Evolutionary conservation across 768 basidiomycete species (phyloP).

Genomic region (Ephemerocybe angulata): DNA sequence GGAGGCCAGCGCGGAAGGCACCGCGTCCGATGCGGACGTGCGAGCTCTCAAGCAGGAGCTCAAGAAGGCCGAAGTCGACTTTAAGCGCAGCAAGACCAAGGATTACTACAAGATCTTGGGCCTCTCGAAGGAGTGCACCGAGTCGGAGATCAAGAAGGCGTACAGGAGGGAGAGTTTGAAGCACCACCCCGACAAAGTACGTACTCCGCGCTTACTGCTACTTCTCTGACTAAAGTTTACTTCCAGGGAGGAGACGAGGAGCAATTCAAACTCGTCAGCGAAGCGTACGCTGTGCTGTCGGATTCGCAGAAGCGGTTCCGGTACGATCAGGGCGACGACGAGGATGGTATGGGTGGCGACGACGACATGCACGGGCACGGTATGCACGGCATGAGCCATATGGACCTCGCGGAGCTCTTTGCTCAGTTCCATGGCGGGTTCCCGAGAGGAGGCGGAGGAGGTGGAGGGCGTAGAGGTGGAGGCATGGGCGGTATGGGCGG

Average conservation of each 20-base stretch:
- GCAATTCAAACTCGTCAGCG: conserved; percentile 87
- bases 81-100: conserved; percentile 87
- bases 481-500: conserved; percentile 7
- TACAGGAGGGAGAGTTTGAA: conserved; percentile 84
- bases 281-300: conserved; percentile 79
- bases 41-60: conserved; percentile 61
- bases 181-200: conserved; percentile 82
- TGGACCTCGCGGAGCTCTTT: conserved; percentile 62
- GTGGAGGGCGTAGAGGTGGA: conserved; percentile 4
- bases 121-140: conserved; percentile 55
- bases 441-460: conserved; percentile 23
- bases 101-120: conserved; percentile 84
- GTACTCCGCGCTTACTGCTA: conserved; percentile 12
- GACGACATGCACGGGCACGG: conserved; percentile 44
- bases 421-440: conserved; percentile 53
- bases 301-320: conserved; percentile 69
- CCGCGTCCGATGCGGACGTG: conserved; percentile 53
- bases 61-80: conserved; percentile 74
- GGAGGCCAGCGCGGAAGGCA: conserved; percentile 61
- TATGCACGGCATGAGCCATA: conserved; percentile 39
- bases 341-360: conserved; percentile 51
- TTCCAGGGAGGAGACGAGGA: conserved; percentile 88
- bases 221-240: neutral
- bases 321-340: conserved; percentile 81
- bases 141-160: conserved; percentile 83